A percentile compares a stretch with the other conserved stretches of the same genome.
Conservation (phyloP, 176 grass and related monocot genomes). For the Raddia distichophylla region DNA sequence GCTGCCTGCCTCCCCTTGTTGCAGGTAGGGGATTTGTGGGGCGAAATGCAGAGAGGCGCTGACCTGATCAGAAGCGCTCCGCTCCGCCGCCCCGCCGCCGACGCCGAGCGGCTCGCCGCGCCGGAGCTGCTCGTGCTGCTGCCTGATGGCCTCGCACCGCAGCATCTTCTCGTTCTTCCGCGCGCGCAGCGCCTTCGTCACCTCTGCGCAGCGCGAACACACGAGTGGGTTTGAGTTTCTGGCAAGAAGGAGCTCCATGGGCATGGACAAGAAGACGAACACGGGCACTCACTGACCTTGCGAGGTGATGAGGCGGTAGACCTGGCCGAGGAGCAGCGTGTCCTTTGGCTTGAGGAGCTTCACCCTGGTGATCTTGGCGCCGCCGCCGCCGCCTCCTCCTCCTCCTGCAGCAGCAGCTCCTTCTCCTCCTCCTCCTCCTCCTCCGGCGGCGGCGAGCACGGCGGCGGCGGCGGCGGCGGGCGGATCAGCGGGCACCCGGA, state of each 20-base stretch:
- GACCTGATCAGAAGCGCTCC: slow-evolving; percentile 36
- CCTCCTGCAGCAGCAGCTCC: neutral
- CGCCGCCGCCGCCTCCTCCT: neutral
- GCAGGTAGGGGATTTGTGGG: neutral
- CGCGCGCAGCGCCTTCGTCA: slow-evolving; percentile 77
- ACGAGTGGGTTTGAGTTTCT: neutral
- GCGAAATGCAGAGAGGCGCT: neutral
- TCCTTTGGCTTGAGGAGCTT: slow-evolving; percentile 97
- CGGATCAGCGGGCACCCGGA: slow-evolving; percentile 51
- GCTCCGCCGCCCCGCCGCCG: neutral
- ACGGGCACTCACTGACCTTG: slow-evolving; percentile 56
- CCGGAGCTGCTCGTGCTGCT: slow-evolving; percentile 57
- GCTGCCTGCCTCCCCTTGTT: neutral
- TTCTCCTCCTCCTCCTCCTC: neutral
- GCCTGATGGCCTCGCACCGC: slow-evolving; percentile 70
- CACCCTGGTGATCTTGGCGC: slow-evolving; percentile 70
- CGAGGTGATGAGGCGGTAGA: slow-evolving; percentile 89
- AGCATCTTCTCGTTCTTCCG: slow-evolving; percentile 89
- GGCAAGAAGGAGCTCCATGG: neutral
- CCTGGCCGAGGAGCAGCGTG: slow-evolving; percentile 80
- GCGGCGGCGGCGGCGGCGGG: slow-evolving; percentile 3
- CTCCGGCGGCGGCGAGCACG: neutral
- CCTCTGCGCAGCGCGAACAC: slow-evolving; percentile 49
- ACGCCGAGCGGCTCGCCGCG: slow-evolving; percentile 19
- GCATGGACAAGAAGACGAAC: neutral